Conservation (phyloP, 495 filamentous ascomycete species). For the Xylaria scruposa region DNA sequence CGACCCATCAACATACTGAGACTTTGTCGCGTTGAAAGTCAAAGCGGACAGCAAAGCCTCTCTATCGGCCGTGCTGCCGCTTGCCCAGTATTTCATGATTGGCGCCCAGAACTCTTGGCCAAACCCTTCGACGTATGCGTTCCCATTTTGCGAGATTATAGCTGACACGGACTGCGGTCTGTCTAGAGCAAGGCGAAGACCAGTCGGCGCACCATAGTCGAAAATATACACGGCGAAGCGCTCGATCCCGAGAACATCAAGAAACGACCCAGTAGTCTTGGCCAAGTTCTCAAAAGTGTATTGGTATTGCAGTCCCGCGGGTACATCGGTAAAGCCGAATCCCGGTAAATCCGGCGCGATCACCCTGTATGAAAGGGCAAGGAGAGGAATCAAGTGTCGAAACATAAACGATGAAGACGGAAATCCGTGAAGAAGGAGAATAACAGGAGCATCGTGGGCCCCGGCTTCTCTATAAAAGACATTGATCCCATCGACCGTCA, state of each 20-base stretch:
- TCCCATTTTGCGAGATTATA: slow-evolving; percentile 69
- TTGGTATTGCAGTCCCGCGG: not conserved
- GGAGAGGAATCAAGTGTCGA: slow-evolving; percentile 65
- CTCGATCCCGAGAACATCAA: not conserved
- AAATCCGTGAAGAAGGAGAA: slow-evolving; percentile 70
- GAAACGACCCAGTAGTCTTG: not conserved
- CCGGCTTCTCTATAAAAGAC: slow-evolving; percentile 64
- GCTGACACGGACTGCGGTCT: slow-evolving; percentile 46
- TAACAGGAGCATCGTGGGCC: slow-evolving; percentile 46
- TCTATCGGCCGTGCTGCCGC: slow-evolving; percentile 44
- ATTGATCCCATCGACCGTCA: slow-evolving; percentile 46
- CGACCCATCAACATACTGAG: slow-evolving; percentile 62
- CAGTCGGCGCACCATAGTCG: not conserved
- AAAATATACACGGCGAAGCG: not conserved
- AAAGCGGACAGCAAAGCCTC: slow-evolving; percentile 48
- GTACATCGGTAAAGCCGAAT: slow-evolving; percentile 54
- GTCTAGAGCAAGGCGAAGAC: not conserved
- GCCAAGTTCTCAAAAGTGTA: not conserved
- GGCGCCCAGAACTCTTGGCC: slow-evolving; percentile 61
- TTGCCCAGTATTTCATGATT: slow-evolving; percentile 56
- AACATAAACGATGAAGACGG: slow-evolving; percentile 68
- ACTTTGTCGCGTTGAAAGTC: slow-evolving; percentile 55
- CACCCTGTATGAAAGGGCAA: slow-evolving; percentile 59
- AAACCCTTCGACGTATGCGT: slow-evolving; percentile 67
- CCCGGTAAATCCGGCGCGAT: slow-evolving; percentile 68